phyloP scores from a whole-genome alignment of 805 yeast species.

The Candida jianshihensis region DNA sequence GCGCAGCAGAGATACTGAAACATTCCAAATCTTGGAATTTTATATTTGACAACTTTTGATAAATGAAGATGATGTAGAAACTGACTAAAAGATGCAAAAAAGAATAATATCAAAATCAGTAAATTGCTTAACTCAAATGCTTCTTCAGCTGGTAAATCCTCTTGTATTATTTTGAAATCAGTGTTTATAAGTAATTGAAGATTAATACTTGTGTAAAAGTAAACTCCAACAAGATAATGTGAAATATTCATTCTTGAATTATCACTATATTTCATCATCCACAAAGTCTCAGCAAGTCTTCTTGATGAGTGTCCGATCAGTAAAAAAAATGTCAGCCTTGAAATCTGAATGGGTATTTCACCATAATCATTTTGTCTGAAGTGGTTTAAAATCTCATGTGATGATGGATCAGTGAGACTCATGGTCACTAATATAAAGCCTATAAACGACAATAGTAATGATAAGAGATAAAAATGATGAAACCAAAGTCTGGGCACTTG shows the following conservation, averaged over 20 bases:
- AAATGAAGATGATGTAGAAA: slow-evolving; percentile 21
- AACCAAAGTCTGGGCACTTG: slow-evolving; percentile 63
- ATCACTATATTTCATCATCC: slow-evolving; percentile 39
- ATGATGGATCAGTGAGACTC: slow-evolving; percentile 2
- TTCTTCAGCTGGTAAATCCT: slow-evolving; percentile 1
- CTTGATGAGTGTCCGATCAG: slow-evolving; percentile 46
- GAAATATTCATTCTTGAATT: slow-evolving; percentile 52
- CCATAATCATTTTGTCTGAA: slow-evolving; percentile 7
- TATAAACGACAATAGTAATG: slow-evolving; percentile 26
- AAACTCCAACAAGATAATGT: slow-evolving; percentile 61
- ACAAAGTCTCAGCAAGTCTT: slow-evolving; percentile 47
- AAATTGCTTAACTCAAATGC: slow-evolving; percentile 5
- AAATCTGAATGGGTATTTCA: slow-evolving; percentile 18
- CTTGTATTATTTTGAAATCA: slow-evolving; percentile 11
- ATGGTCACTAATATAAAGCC: slow-evolving; percentile 14
- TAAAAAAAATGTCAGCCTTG: slow-evolving; percentile 18
- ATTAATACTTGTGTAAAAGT: slow-evolving; percentile 47
- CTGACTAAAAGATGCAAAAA: slow-evolving; percentile 38
- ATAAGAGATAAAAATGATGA: slow-evolving; percentile 51
- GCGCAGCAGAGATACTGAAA: slow-evolving; percentile 52
- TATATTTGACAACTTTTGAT: slow-evolving; percentile 27
- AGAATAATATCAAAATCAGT: slow-evolving; percentile 12
- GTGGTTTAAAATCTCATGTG: slow-evolving; percentile 3
- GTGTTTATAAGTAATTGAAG: slow-evolving; percentile 28
- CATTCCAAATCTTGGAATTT: slow-evolving; percentile 43